Evolutionary conservation across 2,329 filamentous ascomycete genomes (phyloP).

Genomic region (Trichoderma cornu-damae): DNA sequence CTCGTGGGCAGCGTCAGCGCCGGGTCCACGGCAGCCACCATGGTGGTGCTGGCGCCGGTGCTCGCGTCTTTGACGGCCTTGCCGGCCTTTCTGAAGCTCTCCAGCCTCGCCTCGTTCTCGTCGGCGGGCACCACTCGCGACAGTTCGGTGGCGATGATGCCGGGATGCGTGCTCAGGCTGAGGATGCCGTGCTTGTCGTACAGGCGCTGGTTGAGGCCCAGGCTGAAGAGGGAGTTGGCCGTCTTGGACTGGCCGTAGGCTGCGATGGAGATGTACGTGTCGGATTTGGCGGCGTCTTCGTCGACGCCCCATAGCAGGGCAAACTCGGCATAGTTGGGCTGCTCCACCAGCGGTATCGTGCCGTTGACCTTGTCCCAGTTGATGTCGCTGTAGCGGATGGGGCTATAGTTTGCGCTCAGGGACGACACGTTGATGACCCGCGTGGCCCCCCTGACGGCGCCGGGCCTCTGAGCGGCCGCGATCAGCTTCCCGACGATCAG

Average conservation of each 20-base stretch:
- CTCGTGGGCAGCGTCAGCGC: not conserved
- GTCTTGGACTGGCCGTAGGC: conserved; percentile 20
- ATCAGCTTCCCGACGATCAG: not conserved
- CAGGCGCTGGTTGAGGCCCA: conserved; percentile 2
- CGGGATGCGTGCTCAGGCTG: not conserved
- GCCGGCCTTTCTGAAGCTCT: not conserved
- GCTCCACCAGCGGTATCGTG: not conserved
- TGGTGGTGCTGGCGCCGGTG: not conserved
- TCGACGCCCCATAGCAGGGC: not conserved
- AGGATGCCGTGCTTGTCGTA: conserved; percentile 4
- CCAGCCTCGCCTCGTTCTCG: not conserved
- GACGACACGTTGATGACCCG: conserved; percentile 10
- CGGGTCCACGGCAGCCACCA: conserved; percentile 10
- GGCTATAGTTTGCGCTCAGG: not conserved
- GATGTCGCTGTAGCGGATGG: conserved; percentile 9
- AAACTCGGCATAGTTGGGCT: not conserved
- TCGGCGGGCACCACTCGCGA: not conserved
- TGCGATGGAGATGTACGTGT: not conserved
- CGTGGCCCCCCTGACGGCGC: not conserved
- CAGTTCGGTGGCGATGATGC: not conserved
- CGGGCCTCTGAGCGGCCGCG: conserved; percentile 1
- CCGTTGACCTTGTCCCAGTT: conserved; percentile 7
- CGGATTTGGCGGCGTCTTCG: not conserved
- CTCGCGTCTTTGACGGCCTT: not conserved
- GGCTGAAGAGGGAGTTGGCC: conserved; percentile 2